These are phyloP conservation scores for Dryadomyces quercus-mongolicae DNA, from an alignment of 2,329 filamentous ascomycete species.

Conservation along the genomic window DNA sequence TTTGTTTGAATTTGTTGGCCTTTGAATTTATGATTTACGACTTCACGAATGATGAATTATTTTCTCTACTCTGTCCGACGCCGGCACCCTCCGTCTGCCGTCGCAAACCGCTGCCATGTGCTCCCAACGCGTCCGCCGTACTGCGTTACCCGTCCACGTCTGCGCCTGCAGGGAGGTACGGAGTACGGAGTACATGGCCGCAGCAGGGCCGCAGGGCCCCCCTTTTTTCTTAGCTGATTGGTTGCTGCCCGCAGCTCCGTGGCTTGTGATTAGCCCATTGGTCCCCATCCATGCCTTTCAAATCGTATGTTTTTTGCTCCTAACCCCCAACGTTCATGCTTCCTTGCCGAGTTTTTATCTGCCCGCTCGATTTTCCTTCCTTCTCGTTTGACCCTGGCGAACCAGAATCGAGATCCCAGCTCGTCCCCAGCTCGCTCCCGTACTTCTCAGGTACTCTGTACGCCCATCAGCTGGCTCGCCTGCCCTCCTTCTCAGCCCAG, in stretches of 20 bases:
- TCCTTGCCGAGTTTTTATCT: conserved; percentile 5
- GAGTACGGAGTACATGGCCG: no score
- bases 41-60: no score
- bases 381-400: not conserved
- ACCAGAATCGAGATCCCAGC: conserved; percentile 17
- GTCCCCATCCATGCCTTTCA: conserved; percentile 11
- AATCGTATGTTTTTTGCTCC: conserved; percentile 19
- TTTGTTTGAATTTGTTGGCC: no score
- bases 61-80: no score
- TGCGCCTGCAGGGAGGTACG: no score
- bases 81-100: not conserved
- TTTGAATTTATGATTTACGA: no score
- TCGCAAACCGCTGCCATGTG: no score
- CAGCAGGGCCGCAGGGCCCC: not conserved
- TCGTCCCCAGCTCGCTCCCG: not conserved
- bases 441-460: conserved; percentile 2
- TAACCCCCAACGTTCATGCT: not conserved
- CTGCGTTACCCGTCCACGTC: no score
- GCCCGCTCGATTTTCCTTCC: not conserved
- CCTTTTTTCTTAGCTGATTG: not conserved
- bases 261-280: conserved; percentile 14
- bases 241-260: not conserved
- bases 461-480: not conserved
- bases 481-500: no score
- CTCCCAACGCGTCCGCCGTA: no score